Percentiles rank a stretch among this genome's conserved stretches.
Conservation (phyloP, 1,139 yeast species). For the Pichia sp. region DNA sequence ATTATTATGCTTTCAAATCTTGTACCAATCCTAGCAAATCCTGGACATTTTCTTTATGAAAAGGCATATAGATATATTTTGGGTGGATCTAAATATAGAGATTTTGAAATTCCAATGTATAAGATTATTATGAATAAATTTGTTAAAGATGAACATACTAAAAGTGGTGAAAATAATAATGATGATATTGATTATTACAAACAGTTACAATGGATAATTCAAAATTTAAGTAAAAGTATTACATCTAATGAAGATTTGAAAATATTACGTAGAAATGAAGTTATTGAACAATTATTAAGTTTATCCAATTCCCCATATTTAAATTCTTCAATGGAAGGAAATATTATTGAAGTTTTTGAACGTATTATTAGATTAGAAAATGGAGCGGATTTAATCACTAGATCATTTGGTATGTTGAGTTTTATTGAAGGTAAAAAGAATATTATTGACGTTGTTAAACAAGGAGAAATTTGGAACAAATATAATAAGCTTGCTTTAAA, state of each 20-base stretch:
- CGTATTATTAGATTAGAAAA: constrained; percentile 48
- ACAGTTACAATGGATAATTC: constrained; percentile 64
- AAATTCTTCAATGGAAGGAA: constrained; percentile 35
- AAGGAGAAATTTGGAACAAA: constrained; percentile 30
- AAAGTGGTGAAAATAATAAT: constrained; percentile 2
- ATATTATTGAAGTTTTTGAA: constrained; percentile 40
- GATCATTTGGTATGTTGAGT: constrained; percentile 56
- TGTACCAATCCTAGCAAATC: constrained; percentile 53
- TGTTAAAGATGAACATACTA: constrained; percentile 27
- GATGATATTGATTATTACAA: constrained; percentile 47
- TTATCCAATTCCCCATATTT: constrained; percentile 46
- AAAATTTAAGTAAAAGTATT: constrained; percentile 41
- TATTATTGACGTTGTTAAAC: constrained; percentile 19
- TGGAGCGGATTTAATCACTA: constrained; percentile 56
- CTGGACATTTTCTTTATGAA: constrained; percentile 69
- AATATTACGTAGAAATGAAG: constrained; percentile 44
- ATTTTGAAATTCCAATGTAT: constrained; percentile 61
- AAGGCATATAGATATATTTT: constrained; percentile 56
- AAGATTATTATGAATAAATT: constrained; percentile 35
- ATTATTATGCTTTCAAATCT: constrained; percentile 47
- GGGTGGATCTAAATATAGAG: constrained; percentile 47
- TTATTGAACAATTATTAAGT: constrained; percentile 64
- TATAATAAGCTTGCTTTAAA: constrained; percentile 42
- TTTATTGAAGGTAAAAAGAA: constrained; percentile 40
- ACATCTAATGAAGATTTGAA: constrained; percentile 45